Conservation (phyloP, 2,329 filamentous ascomycete genomes). For the Colletotrichum graminicola region DNA sequence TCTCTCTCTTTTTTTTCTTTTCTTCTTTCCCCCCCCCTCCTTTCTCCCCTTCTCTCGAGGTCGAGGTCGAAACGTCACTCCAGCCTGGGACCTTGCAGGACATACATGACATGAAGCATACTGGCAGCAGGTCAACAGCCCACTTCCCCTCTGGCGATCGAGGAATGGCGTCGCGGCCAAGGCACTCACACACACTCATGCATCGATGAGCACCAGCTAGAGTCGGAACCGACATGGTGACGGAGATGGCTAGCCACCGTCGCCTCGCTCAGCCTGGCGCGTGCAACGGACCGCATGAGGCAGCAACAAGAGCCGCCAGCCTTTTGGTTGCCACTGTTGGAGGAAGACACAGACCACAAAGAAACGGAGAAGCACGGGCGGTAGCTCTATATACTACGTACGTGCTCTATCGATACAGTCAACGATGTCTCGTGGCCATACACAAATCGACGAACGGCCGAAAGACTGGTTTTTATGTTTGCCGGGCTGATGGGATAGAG, state of each 20-base stretch:
- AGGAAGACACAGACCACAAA: slow-evolving; percentile 15
- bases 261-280: slow-evolving; percentile 12
- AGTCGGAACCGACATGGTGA: slow-evolving; percentile 1
- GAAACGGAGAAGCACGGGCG: slow-evolving; percentile 6
- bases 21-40: neutral
- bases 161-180: slow-evolving; percentile 27
- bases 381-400: neutral
- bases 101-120: slow-evolving; percentile 5
- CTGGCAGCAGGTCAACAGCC: slow-evolving; percentile 14
- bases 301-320: neutral
- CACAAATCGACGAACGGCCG: slow-evolving; percentile 26
- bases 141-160: slow-evolving; percentile 17
- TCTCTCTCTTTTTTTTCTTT: too few species aligned
- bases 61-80: slow-evolving; percentile 19
- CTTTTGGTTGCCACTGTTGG: slow-evolving; percentile 1
- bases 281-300: neutral
- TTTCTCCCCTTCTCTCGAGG: neutral
- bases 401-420: slow-evolving; percentile 25
- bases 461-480: neutral
- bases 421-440: slow-evolving; percentile 36
- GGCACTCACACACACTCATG: neutral
- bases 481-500: slow-evolving; percentile 9
- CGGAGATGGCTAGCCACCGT: slow-evolving; percentile 14
- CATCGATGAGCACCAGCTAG: neutral
- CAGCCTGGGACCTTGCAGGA: slow-evolving; percentile 21